phyloP scores from a whole-genome alignment of 345 rosid genomes.

The Reutealis trisperma region DNA sequence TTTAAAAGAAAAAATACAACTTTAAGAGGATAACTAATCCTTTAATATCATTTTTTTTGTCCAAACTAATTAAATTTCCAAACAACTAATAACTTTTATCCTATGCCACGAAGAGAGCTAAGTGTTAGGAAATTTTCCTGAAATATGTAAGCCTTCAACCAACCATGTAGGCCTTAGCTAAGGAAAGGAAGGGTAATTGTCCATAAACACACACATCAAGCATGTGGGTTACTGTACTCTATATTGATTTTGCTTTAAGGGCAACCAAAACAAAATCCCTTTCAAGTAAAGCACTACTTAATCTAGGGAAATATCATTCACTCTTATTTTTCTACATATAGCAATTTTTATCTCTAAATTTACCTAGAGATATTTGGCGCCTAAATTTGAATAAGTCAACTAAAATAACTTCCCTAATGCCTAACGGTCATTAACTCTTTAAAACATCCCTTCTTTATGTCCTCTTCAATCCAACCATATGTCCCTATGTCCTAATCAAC shows the following conservation, averaged over 20 bases:
- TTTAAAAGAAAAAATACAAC: no score
- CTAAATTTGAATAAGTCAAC: slow-evolving; percentile 31
- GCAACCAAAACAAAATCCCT: slow-evolving; percentile 28
- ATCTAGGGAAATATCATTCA: background rate
- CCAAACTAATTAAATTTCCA: no score
- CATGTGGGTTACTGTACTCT: background rate
- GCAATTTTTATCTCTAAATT: slow-evolving; percentile 4
- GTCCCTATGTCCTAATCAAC: slow-evolving; percentile 17
- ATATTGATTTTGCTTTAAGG: slow-evolving; percentile 16
- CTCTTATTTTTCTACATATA: background rate
- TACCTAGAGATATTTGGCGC: slow-evolving; percentile 37
- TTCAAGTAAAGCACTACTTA: slow-evolving; percentile 43
- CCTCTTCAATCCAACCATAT: slow-evolving; percentile 35
- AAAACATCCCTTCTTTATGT: slow-evolving; percentile 24
- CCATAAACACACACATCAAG: slow-evolving; percentile 9
- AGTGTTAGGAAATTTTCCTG: no score
- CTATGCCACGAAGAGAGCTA: no score
- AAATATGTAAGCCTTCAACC: background rate
- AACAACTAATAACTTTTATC: no score
- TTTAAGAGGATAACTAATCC: no score
- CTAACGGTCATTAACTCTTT: slow-evolving; percentile 25
- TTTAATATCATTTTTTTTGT: no score
- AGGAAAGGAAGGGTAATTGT: background rate
- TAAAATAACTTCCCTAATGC: slow-evolving; percentile 18
- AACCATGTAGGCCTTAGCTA: background rate